Base-by-base conservation (phyloP, 768 basidiomycete species). In the Galerina sulciceps region DNA sequence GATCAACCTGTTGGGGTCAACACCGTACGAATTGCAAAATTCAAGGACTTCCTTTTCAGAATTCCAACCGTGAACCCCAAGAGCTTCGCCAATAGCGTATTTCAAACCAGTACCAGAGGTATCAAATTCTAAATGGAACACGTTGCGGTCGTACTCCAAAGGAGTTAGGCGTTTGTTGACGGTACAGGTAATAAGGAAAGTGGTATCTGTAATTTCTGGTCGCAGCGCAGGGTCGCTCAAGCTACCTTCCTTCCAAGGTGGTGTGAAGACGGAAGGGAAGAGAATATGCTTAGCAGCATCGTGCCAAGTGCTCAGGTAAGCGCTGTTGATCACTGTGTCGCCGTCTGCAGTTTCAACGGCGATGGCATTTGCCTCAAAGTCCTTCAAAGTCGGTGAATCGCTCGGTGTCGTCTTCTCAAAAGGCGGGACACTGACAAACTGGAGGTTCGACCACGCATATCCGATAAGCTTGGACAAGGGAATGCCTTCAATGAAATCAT, bases 1-100 rank as follows among this genome's bases (percentile, higher is more conserved):
- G 67, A 99, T 79, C 55, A 99, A 79, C 26, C 84, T 85, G 58
- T 86, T 76, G 0, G 91, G 89, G 65, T 95, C 87, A 44, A 93
- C 85, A 44, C 93, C 94, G 74, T 96, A 99, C 94, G 93, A 96
- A 13, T 73, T 63, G 71, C 95, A 95, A 75, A 99, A 99, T 55
- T 94, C 88, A 17, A 85, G 72, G 2, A 97, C 94, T 61, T 99
- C 96, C 52, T 82, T 75, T 41, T 85, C 84, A 69, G 99, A 95
- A 73, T 99, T 99, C 95, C 96, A 98, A 6, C 97, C 97, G 71
- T 99, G 95, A 42, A 99, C 81, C 43, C 96, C 97, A 40, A 99
- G 87, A 11, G 97, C 97, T 75, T 99, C 97, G 56, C 97, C 97
- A 55, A 99, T 94, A 36, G 86, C 88, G 73, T 99, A 99, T 75